Evolutionary conservation across 2,329 filamentous ascomycete genomes (phyloP), one percentile per base, ranked within the genome.

Genomic region (Celoporthe dispersa): DNA sequence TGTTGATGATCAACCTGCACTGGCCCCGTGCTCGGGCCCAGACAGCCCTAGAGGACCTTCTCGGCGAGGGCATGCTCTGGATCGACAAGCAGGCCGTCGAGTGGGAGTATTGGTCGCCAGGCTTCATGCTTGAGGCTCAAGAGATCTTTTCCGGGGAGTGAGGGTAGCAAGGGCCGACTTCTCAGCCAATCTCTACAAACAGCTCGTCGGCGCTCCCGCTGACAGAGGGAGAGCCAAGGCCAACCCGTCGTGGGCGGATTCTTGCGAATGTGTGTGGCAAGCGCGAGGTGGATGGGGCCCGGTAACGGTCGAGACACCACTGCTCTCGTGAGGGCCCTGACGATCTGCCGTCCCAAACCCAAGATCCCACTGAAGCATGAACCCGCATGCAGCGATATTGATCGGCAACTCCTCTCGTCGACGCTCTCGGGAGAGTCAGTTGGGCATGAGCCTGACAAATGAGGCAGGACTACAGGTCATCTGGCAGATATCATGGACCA

Each of bases 31-130:
- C 94, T 7, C 86, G 96, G 73, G 92, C 94, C n/a, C 87, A 92
- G 78, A 97, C 96, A 0, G 94, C 95, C 1, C 87, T 98, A 66
- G 94, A 98, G 72, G 96, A 99, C 80, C 83, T 99, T 44, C 85
- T 98, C 66, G 90, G 91, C 0, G 94, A 97, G 76, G 94, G 94
- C 66, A 88, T 99, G 84, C 88, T 99, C 19, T 99, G 96, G 96
- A 90, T 98, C 7, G 96, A 99, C 80, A 89, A 88, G 74, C 94
- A 98, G 81, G 90, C 83, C 12, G 85, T 88, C 11, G 95, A 98
- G 82, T 94, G 91, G 80, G 94, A 98, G 80, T 99, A 98, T 76
- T 99, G 96, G 96, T 93, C 90, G 70, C 93, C 93, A 0, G 90
- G 91, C 0, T 93, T 92, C 72, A 93, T 94, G 84, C 79, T 84